Evolutionary conservation across 2,329 filamentous ascomycete species (phyloP).

Genomic region (Conoideocrella luteorostrata): DNA sequence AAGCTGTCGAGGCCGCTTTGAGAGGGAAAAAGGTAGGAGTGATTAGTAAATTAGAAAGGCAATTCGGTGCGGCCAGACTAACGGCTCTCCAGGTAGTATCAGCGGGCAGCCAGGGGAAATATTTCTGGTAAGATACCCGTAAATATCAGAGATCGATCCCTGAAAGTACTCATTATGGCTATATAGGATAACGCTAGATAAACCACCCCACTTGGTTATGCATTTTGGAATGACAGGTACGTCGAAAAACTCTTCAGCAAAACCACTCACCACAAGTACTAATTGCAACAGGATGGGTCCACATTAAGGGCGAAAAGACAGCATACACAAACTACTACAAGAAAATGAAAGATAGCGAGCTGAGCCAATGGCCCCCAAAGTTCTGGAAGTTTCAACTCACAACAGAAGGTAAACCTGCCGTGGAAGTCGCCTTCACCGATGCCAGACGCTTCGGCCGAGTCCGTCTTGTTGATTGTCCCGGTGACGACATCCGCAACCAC

Average conservation of each 20-base stretch:
- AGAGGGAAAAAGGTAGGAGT: slow-evolving; percentile 58
- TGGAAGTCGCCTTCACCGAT: slow-evolving; percentile 77
- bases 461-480: slow-evolving; percentile 74
- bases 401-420: slow-evolving; percentile 45
- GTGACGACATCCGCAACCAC: slow-evolving; percentile 64
- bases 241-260: not conserved
- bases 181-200: slow-evolving; percentile 51
- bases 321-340: slow-evolving; percentile 80
- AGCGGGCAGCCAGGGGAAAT: slow-evolving; percentile 88
- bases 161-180: not conserved
- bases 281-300: slow-evolving; percentile 62
- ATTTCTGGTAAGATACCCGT: slow-evolving; percentile 67
- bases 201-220: slow-evolving; percentile 79
- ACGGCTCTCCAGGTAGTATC: slow-evolving; percentile 38
- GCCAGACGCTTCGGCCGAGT: slow-evolving; percentile 72
- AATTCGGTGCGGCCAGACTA: no score
- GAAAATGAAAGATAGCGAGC: slow-evolving; percentile 53
- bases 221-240: slow-evolving; percentile 70
- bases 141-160: slow-evolving; percentile 24
- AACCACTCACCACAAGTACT: not conserved
- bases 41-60: no score
- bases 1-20: slow-evolving; percentile 67
- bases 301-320: slow-evolving; percentile 72
- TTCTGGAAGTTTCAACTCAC: slow-evolving; percentile 82
- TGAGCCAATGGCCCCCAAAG: slow-evolving; percentile 73